These are phyloP conservation scores for Vanderwaltozyma yarrowii DNA, from an alignment of 805 yeast genomes.

Conservation along the genomic window DNA sequence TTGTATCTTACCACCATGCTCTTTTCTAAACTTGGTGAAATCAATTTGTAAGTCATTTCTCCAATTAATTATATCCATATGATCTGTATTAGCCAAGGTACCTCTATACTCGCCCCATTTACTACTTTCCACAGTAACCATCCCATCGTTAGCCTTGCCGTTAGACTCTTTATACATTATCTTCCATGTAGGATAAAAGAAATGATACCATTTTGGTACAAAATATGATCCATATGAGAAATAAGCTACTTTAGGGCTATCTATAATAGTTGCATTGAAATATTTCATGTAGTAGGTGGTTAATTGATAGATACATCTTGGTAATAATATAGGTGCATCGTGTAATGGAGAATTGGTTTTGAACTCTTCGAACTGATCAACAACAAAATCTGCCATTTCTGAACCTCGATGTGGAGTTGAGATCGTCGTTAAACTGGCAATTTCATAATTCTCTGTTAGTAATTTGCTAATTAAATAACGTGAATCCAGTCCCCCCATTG, in stretches of 20 bases:
- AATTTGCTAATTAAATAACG: constrained; percentile 60
- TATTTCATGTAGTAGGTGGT: constrained; percentile 43
- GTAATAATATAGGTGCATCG: constrained; percentile 15
- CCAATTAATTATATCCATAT: constrained; percentile 82
- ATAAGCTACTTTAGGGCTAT: constrained; percentile 58
- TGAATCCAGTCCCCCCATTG: constrained; percentile 91
- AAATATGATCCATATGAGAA: constrained; percentile 78
- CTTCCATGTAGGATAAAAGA: constrained; percentile 56
- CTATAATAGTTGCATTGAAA: constrained; percentile 43
- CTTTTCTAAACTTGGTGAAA: not conserved
- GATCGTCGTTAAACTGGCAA: constrained; percentile 70
- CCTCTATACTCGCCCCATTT: constrained; percentile 83
- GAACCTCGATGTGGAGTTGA: constrained; percentile 88
- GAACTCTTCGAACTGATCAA: constrained; percentile 25
- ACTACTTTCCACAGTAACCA: constrained; percentile 69
- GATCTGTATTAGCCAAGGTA: constrained; percentile 69
- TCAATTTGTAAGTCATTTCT: constrained; percentile 40
- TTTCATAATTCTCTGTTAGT: constrained; percentile 37
- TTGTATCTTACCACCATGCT: no score
- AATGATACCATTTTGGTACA: constrained; percentile 48
- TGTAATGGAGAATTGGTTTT: constrained; percentile 18
- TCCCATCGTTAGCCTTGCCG: constrained; percentile 67
- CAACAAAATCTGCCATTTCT: constrained; percentile 64
- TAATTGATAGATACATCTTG: constrained; percentile 49
- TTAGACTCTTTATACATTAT: constrained; percentile 37